Evolutionary conservation across 225 moss, liverwort and hornwort species (phyloP), one percentile per base, ranked within the genome.

Genomic region (Straminergon stramineum): DNA sequence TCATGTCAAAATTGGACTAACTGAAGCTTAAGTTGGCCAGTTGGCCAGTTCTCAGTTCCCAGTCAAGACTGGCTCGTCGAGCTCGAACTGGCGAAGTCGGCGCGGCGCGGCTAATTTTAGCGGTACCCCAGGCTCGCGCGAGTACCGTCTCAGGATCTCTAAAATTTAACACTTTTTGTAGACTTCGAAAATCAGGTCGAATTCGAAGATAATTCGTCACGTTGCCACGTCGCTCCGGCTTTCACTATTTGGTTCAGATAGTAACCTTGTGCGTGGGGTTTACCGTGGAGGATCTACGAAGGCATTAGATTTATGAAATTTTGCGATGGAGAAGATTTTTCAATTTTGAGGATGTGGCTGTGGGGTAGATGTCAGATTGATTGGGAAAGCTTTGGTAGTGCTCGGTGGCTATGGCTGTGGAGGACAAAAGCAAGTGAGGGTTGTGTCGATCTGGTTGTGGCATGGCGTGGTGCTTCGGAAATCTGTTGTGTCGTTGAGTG

Each of bases 271-370:
- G 78, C 43, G 52, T 56, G 43, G 39, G 68, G 51, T 21, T 70
- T 79, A 62, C 11, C 1, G 22, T 28, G 1, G 9, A 1, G 7
- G 24, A 28, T 92, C 90, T 88, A 83, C 1, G 10, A 0, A 0
- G 0, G 0, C 0, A 1, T 0, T 88, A 62, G 22, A 71, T 34
- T 87, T 24, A 1, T 10, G 1, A 3, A 23, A 6, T 48, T 48
- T 32, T 9, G 2, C 0, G 1, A 0, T 1, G 0, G 9, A 5
- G 56, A 6, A 57, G 48, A 51, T 62, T 75, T 86, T 4, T 13
- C 1, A 1, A 1, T 22, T 43, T 13, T 0, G 13, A 3, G 12
- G 56, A 48, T 90, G 86, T 90, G 3, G 3, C 0, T 0, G 0
- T 0, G 0, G 4, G 53, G 23, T 86, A 90, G 88, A 90, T 87